Evolutionary conservation across 495 filamentous ascomycete species (phyloP).

Genomic region (Neurospora sp.): DNA sequence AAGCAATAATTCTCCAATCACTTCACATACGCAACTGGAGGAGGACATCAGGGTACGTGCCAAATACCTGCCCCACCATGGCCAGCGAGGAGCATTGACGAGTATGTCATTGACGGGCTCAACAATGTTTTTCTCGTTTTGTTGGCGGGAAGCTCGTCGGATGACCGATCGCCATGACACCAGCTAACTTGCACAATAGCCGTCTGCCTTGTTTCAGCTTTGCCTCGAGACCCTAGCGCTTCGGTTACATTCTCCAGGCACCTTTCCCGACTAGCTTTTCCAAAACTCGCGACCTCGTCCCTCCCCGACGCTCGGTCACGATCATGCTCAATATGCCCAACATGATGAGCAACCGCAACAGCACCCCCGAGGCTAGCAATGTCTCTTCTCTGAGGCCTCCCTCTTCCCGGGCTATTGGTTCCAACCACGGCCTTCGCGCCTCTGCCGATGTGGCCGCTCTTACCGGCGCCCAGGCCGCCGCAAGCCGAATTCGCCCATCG

Average conservation of each 20-base stretch:
- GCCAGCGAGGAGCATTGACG: too few relatives aligned
- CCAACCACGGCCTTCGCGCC: slow-evolving; percentile 80
- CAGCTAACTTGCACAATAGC: slow-evolving; percentile 21
- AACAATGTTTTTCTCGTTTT: neutral
- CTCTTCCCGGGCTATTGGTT: slow-evolving; percentile 65
- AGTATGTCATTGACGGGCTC: neutral
- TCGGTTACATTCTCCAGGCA: slow-evolving; percentile 5
- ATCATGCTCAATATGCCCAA: slow-evolving; percentile 51
- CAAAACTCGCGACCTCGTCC: slow-evolving; percentile 5
- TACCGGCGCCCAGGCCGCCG: slow-evolving; percentile 54
- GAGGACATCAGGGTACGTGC: neutral
- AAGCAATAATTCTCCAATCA: slow-evolving; percentile 1
- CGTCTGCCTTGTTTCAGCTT: slow-evolving; percentile 26
- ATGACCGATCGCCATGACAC: slow-evolving; percentile 14
- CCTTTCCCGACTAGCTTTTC: slow-evolving; percentile 3
- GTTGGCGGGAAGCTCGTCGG: neutral
- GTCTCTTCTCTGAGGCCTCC: slow-evolving; percentile 86
- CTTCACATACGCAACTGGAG: neutral
- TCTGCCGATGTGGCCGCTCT: slow-evolving; percentile 95
- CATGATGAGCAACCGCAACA: slow-evolving; percentile 86
- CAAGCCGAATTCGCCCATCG: slow-evolving; percentile 80
- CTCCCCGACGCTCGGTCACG: slow-evolving; percentile 10
- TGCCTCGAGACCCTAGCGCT: slow-evolving; percentile 6
- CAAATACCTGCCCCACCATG: neutral
- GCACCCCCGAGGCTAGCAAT: slow-evolving; percentile 79